Evolutionary conservation across 495 filamentous ascomycete species (phyloP), one percentile per base, ranked within the genome.

Genomic region (Symbiotaphrina buchneri): DNA sequence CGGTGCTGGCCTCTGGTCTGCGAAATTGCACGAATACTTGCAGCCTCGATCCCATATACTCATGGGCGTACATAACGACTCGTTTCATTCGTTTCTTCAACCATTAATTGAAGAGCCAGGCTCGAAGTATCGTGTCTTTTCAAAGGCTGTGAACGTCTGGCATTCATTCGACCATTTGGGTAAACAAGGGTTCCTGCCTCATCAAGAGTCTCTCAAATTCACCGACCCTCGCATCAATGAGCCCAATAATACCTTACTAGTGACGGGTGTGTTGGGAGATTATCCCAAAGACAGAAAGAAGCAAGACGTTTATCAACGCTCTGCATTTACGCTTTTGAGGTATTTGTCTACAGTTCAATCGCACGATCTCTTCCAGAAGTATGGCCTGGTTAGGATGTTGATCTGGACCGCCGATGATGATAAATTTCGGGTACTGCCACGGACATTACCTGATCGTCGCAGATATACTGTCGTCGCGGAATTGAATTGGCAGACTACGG

Each of bases 1-100:
- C 1, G 79, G 78, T 16, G 40, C 46, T 14, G 79, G 80, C 10
- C 20, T 85, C 5, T 78, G 68, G 58, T 93, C 84, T 6, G 52
- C 56, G 4, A 77, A 73, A 40, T 42, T 94, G 4, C 69, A 90
- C 42, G 61, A 81, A 1, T 52, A 58, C 22, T 52, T 95, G 20
- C 49, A 74, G 39, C 85, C 85, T 11, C 66, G 74, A 28, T 68
- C 61, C 0, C 85, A 95, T 56, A 49, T 93, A 19, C 53, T 95
- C 30, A 47, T 93, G 35, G 81, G 91, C 38, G 70, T 70, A 1
- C 56, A 69, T 27, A 35, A 51, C 1, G 34, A 48, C 0, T 18
- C 48, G 5, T 79, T 74, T 46, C 34, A 53, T 6, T 55, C 61
- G 0, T 59, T 68, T 35, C 65, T 90, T 14, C 39, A 65, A 15